Evolutionary conservation across 352 stramenopile genomes (phyloP).

Genomic region (Phytophthora cryptogea): DNA sequence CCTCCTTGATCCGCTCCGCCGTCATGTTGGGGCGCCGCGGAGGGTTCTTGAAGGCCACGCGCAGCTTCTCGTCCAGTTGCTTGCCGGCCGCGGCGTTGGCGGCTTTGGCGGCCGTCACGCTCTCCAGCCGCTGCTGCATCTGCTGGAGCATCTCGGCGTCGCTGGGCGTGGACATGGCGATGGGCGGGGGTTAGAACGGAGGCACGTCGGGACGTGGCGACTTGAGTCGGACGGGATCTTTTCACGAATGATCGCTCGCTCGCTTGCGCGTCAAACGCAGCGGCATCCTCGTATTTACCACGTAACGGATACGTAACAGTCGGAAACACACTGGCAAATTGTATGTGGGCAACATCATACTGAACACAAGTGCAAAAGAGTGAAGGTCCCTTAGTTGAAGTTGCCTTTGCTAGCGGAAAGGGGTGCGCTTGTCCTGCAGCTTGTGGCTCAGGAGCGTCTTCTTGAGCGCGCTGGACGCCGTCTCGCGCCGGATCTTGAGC

Average conservation of each 20-base stretch:
- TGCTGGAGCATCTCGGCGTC: conserved; percentile 56
- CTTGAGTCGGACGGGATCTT: conserved; percentile 32
- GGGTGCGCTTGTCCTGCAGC: conserved; percentile 34
- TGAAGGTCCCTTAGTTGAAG: conserved; percentile 29
- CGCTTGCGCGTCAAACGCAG: conserved; percentile 18
- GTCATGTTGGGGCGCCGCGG: conserved; percentile 64
- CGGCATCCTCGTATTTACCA: not conserved
- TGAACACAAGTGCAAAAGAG: conserved; percentile 3
- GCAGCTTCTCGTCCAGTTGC: conserved; percentile 75
- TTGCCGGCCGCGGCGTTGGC: conserved; percentile 66
- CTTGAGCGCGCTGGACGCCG: conserved; percentile 56
- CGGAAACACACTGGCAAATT: not conserved
- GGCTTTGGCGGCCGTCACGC: conserved; percentile 38
- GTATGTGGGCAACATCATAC: not conserved
- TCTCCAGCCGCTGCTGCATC: conserved; percentile 55
- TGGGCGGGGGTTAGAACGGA: not conserved
- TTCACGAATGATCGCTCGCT: conserved; percentile 29
- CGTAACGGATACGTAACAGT: not conserved
- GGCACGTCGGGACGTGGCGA: not conserved
- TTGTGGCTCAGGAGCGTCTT: conserved; percentile 39
- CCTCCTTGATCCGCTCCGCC: conserved; percentile 50
- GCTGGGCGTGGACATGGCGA: conserved; percentile 38
- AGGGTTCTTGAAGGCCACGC: conserved; percentile 66
- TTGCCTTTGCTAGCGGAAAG: conserved; percentile 37
- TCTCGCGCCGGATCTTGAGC: conserved; percentile 58